These are phyloP conservation scores for Moesziomyces sp. DNA, from an alignment of 1,284 basidiomycete species.

Conservation along the genomic window DNA sequence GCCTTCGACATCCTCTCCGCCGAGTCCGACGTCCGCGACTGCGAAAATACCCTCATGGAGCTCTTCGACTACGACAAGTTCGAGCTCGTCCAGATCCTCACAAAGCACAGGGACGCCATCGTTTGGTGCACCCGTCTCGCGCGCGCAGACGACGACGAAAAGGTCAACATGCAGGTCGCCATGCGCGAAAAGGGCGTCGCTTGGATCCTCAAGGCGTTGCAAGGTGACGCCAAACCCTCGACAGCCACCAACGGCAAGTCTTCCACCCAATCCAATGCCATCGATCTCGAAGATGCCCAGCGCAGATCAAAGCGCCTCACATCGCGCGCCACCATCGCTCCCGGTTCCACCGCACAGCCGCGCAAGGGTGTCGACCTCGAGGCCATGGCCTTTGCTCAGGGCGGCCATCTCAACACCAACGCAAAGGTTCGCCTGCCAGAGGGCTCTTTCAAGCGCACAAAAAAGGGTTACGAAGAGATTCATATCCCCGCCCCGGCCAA, in stretches of 20 bases:
- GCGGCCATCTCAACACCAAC: conserved; percentile 96
- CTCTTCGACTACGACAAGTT: conserved; percentile 93
- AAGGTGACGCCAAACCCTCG: conserved; percentile 23
- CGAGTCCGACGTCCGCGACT: conserved; percentile 90
- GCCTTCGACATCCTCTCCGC: conserved; percentile 85
- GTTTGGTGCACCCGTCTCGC: conserved; percentile 99
- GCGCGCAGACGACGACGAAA: conserved; percentile 87
- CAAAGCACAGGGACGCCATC: conserved; percentile 94
- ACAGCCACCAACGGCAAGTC: conserved; percentile 30
- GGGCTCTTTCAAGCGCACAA: conserved; percentile 94
- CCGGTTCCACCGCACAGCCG: conserved; percentile 84
- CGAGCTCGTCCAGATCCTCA: conserved; percentile 87
- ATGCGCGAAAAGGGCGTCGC: conserved; percentile 98
- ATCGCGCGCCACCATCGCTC: conserved; percentile 86
- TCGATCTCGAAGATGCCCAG: conserved; percentile 78
- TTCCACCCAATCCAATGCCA: conserved; percentile 71
- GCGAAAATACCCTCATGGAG: conserved; percentile 97
- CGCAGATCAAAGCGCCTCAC: conserved; percentile 72
- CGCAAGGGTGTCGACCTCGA: conserved; percentile 89
- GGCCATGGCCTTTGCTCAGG: conserved; percentile 93
- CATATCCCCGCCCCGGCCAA: conserved; percentile 94
- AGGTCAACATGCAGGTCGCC: conserved; percentile 92
- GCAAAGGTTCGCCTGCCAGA: conserved; percentile 98
- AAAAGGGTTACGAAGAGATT: conserved; percentile 98
- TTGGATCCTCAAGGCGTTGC: conserved; percentile 90